A percentile compares a stretch with the other conserved stretches of the same genome.
Evolutionary conservation across 78 protist genomes (phyloP).

Genomic region (Dictyostelium purpureum): DNA sequence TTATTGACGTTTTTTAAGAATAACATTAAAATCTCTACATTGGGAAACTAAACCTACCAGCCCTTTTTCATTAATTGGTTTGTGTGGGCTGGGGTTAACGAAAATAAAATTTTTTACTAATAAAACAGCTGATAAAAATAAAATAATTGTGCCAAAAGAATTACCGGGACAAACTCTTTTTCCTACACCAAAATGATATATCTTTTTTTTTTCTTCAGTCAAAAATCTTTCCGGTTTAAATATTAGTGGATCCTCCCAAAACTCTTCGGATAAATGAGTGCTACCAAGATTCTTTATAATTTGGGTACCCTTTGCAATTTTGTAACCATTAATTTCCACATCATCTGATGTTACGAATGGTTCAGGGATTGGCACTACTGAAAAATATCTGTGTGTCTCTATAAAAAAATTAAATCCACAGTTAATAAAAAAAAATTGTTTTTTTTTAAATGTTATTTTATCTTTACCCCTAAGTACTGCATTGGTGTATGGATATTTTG

Average conservation of each 20-base stretch:
- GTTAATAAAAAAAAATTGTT: not conserved
- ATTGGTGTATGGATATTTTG: not conserved
- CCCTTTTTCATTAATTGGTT: not conserved
- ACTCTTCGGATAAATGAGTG: not conserved
- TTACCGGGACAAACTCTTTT: not conserved
- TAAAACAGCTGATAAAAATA: not conserved
- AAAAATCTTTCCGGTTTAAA: slow-evolving; percentile 32
- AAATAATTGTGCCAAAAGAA: not conserved
- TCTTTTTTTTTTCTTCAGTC: not conserved
- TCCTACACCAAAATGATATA: not conserved
- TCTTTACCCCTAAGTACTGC: slow-evolving; percentile 1
- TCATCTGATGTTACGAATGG: not conserved
- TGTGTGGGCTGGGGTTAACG: not conserved
- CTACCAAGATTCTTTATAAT: not conserved
- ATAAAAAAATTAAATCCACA: too few relatives aligned
- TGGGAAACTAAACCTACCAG: not conserved
- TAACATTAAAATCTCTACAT: not conserved
- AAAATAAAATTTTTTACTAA: not conserved
- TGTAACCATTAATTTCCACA: not conserved
- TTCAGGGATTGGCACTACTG: slow-evolving; percentile 20
- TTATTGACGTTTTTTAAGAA: not conserved
- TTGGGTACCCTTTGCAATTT: slow-evolving; percentile 50
- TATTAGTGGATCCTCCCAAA: slow-evolving; percentile 15
- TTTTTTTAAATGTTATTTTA: not conserved
- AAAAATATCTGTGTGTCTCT: slow-evolving; percentile 10